Conservation (phyloP, 2,329 filamentous ascomycete species). For the Alternaria burnsii region DNA sequence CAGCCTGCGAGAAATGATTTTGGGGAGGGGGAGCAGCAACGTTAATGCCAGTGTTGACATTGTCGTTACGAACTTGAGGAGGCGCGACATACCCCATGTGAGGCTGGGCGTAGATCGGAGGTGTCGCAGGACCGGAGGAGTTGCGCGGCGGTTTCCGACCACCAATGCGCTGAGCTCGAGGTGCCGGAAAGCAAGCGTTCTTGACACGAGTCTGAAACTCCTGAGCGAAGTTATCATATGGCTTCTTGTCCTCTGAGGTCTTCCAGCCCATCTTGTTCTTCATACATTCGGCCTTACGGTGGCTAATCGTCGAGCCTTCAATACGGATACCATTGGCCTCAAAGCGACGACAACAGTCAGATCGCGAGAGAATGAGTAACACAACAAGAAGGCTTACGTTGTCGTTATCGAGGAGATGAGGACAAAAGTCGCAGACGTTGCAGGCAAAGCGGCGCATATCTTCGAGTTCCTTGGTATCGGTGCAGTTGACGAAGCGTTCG, state of each 20-base stretch:
- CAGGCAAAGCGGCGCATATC: conserved; percentile 46
- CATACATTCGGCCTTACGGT: conserved; percentile 50
- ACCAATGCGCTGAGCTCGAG: conserved; percentile 32
- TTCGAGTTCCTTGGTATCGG: conserved; percentile 43
- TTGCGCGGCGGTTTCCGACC: conserved; percentile 31
- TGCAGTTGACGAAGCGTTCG: conserved; percentile 43
- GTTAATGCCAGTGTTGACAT: conserved; percentile 32
- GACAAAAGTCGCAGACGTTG: conserved; percentile 49
- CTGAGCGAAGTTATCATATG: conserved; percentile 45
- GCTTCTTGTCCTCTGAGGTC: conserved; percentile 44
- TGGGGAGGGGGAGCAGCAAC: conserved; percentile 24
- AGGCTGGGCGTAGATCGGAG: conserved; percentile 25
- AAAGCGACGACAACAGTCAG: conserved; percentile 48
- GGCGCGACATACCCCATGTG: conserved; percentile 32
- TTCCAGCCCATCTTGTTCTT: conserved; percentile 50
- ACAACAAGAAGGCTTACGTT: conserved; percentile 49
- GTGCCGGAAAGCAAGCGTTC: conserved; percentile 43
- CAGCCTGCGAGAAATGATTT: conserved; percentile 19
- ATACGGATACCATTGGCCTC: conserved; percentile 50
- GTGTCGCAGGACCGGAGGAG: conserved; percentile 29
- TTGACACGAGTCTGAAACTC: conserved; percentile 50
- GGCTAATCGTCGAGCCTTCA: conserved; percentile 50
- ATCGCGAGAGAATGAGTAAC: conserved; percentile 46
- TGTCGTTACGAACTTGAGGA: conserved; percentile 28
- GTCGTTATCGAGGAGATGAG: conserved; percentile 51